Evolutionary conservation across 768 basidiomycete genomes (phyloP), one percentile per base, ranked within the genome.

Genomic region (Hygrophoropsis aurantiaca): DNA sequence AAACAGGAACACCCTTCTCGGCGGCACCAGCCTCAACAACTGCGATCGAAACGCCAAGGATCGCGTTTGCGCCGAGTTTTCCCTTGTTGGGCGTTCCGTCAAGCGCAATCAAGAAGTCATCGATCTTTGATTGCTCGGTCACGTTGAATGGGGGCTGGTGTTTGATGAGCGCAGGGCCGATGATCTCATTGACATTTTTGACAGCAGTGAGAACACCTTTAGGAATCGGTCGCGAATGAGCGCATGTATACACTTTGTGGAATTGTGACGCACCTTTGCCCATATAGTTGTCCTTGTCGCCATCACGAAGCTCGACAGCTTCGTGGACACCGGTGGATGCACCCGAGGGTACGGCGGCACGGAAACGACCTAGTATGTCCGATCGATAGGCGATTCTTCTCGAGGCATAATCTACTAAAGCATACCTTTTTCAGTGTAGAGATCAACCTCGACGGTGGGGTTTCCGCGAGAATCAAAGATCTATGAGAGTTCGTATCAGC

Each of bases 391-490:
- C 46, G 33, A 53, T 46, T 49, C 50, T 30, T 21, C 45, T 51
- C 46, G 40, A 47, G 49, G 27, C 19, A 39, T n/a, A 21, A 36
- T 24, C 18, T 38, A 27, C 38, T 15, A 18, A 36, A 40, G 51
- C 70, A 59, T 61, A 90, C 93, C 94, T 79, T 93, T 92, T 34
- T 64, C 79, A 52, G 94, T 97, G 80, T 79, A 66, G 61, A 94
- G 74, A 67, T 94, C 91, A 66, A 93, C 91, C 74, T 93, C 94
- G 65, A 97, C 91, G 62, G 94, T 95, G 61, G 90, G 93, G 81
- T 97, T 94, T 60, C 94, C 94, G 65, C 95, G 92, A 65, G 94
- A 97, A 80, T 98, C 95, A 70, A 97, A 98, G 84, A 98, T 95
- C 95, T 97, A 62, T 21, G 20, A 36, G 50, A 52, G 45, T 18